Base-by-base conservation (phyloP, 2,329 filamentous ascomycete species). In the Phaeophleospora eucalypticola region DNA sequence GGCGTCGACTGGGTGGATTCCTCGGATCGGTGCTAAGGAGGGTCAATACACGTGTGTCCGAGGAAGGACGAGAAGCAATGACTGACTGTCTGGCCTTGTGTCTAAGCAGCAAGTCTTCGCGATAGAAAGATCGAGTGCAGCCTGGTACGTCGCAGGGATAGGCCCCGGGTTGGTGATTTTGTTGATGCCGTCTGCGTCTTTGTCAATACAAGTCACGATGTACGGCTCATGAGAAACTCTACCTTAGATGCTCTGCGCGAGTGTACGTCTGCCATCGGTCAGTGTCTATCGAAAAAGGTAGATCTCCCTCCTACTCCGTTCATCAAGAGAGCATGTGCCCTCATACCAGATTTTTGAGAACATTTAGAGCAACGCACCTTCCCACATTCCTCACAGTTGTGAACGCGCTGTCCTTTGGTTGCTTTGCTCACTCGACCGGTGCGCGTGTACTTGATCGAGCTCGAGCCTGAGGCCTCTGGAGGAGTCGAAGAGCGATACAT, bases 381-480 rank as follows among this genome's bases (percentile, higher is more conserved):
- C 58, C 71, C 70, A 53, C 72, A 75, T 10, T 56, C 54, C n/a
- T 71, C 66, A 53, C 71, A 74, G 36, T 67, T 59, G 49, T 74
- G 71, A 16, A 74, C 60, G 8, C 59, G 67, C 51, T 71, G 70
- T 12, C 72, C 72, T 49, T 75, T 75, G 53, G 71, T 68, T 4
- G 71, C 71, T 59, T 73, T 74, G 48, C 70, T 73, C 41, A 74
- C 66, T 20, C 72, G 65, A 16, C 71, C 71, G 19, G 71, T 74
- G 51, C 65, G 67, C 16, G 72, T 75, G 54, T 69, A 71, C 46
- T 66, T 63, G 44, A 71, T 60, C 24, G 58, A 46, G 24, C 63
- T 41, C 7, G 45, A 24, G 27, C 43, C 44, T 6, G 45, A 50
- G 4, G 44, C 39, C 18, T 50, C 51, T 14, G 54, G 52, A 34